These are phyloP conservation scores for Diaporthe sp. DNA, from an alignment of 2,329 filamentous ascomycete genomes.

Conservation along the genomic window DNA sequence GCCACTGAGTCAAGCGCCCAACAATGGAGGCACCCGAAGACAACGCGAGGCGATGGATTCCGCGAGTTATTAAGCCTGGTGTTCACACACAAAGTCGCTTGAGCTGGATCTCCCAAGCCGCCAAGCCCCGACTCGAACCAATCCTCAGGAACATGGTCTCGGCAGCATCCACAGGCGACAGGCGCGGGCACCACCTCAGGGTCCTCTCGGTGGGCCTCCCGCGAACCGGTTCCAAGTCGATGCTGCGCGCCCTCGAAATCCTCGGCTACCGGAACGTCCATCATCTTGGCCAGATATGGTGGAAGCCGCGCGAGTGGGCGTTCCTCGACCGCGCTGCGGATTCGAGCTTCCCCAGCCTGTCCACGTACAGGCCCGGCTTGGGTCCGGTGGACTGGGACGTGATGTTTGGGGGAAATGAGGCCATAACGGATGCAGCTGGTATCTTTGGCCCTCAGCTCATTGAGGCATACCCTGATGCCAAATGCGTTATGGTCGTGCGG, in stretches of 20 bases:
- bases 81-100: neutral
- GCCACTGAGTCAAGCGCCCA: slow-evolving; percentile 2
- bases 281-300: slow-evolving; percentile 19
- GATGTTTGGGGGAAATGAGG: slow-evolving; percentile 42
- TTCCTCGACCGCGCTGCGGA: slow-evolving; percentile 34
- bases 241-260: slow-evolving; percentile 21
- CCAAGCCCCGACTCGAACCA: neutral
- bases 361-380: slow-evolving; percentile 23
- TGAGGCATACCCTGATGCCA: slow-evolving; percentile 43
- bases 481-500: slow-evolving; percentile 42
- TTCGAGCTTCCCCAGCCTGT: slow-evolving; percentile 32
- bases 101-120: neutral
- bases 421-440: slow-evolving; percentile 42
- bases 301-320: slow-evolving; percentile 25
- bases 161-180: neutral
- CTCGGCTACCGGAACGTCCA: slow-evolving; percentile 33
- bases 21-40: neutral
- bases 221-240: slow-evolving; percentile 34
- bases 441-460: slow-evolving; percentile 41
- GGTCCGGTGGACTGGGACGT: slow-evolving; percentile 40
- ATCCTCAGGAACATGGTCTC: slow-evolving; percentile 16
- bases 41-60: neutral
- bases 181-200: neutral
- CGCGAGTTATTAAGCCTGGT: neutral
- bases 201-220: slow-evolving; percentile 38